Conservation (phyloP, 1,284 basidiomycete species). For the Rhizoctonia solani region DNA sequence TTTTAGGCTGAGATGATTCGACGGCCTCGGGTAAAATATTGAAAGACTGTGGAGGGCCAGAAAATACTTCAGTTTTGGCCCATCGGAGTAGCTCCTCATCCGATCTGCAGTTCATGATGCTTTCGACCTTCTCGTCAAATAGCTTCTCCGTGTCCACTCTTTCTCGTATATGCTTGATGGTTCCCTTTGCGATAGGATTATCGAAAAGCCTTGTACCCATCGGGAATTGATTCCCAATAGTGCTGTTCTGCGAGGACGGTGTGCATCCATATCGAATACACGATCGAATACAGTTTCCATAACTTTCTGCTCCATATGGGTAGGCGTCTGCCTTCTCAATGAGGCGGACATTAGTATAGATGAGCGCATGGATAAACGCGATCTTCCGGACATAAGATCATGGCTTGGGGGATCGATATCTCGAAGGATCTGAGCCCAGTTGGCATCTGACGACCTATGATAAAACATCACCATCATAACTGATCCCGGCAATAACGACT, state of each 20-base stretch:
- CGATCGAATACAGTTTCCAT: conserved; percentile 58
- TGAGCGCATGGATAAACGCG: conserved; percentile 2
- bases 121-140: conserved; percentile 75
- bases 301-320: conserved; percentile 54
- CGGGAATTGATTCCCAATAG: neutral
- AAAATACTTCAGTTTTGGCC: conserved; percentile 73
- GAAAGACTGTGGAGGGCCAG: conserved; percentile 46
- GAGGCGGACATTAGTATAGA: conserved; percentile 47
- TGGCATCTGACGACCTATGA: conserved; percentile 5
- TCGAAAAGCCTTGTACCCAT: neutral
- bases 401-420: conserved; percentile 23
- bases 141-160: conserved; percentile 31
- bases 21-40: conserved; percentile 38
- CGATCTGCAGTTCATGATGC: conserved; percentile 68
- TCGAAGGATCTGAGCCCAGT: conserved; percentile 25
- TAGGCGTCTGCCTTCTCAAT: conserved; percentile 53
- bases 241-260: neutral
- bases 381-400: neutral
- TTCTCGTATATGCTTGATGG: neutral
- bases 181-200: neutral
- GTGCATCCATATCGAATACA: conserved; percentile 40
- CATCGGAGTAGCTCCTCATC: conserved; percentile 77
- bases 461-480: conserved; percentile 37
- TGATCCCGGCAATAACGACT: conserved; percentile 40
- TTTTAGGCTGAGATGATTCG: conserved; percentile 36